Base-by-base conservation (phyloP, 2,329 filamentous ascomycete genomes). In the Trichoderma citrinoviride region DNA sequence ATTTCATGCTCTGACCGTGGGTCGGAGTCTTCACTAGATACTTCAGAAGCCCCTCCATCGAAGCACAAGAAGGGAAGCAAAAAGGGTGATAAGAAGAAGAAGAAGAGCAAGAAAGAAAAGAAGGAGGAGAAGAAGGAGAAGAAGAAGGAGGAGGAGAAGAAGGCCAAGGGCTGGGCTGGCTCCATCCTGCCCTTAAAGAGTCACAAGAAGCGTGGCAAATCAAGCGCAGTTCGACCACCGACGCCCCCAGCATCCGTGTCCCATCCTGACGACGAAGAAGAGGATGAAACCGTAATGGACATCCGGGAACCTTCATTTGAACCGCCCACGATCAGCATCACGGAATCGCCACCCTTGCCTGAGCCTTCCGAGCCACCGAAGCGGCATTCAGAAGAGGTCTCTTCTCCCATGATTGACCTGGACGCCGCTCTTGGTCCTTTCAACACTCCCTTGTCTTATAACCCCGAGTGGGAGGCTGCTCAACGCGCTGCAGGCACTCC, bases 381-480 rank as follows among this genome's bases (percentile, higher is more conserved):
- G 49, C 76, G 66, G 19, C 65, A 68, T 3, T 82, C 86, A 8
- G 86, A 88, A 53, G 91, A 96, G 66, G 76, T 85, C 3, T 84
- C 89, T 60, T 91, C 88, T 72, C 89, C 91, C 7, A 90, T 97
- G 76, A 96, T 99, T 68, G 95, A 99, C 75, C 81, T 99, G 47
- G 95, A 99, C 78, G 94, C 93, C 19, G 95, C 94, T 27, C 83
- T 98, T 1, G 93, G 93, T 1, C 93, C 94, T 0, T 96, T 97
- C 77, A 95, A 96, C 71, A 96, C 93, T 0, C 90, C 91, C 27
- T 80, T 87, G 2, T 81, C 80, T 37, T 81, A 82, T 12, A 88
- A 87, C 65, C 80, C 85, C 2, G 87, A 88, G 66, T 90, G 88
- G 83, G 87, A 90, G 67, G 85, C 87, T 2, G 88, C 87, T 7